Base-by-base conservation (phyloP, 768 basidiomycete genomes). In the Podaxis sp. region DNA sequence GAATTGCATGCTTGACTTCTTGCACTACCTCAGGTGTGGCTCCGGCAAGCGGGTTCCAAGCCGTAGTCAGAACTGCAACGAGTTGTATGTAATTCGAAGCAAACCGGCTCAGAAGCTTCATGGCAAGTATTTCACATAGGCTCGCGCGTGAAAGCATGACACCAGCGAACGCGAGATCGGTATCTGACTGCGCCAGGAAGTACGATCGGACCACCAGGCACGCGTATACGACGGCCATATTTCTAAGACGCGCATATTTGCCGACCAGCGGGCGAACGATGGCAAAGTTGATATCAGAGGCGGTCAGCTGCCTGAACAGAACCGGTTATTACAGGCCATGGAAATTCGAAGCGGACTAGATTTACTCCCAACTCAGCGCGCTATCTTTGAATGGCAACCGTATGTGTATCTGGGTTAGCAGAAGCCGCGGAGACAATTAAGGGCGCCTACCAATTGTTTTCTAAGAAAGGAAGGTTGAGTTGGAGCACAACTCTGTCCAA, bases 121-220 rank as follows among this genome's bases (percentile, higher is more conserved):
- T 86, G 7, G 95, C 93, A 18, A 97, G 73, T 14, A 97, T 83
- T 70, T 97, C 93, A 73, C 93, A 95, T 9, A 95, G 79, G 32
- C 80, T 86, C 3, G 93, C 95, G 44, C 79, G 74, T 32, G 79
- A 76, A 6, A 77, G 72, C 77, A 90, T 88, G 57, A 97, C 79
- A 14, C 82, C 84, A 7, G 91, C 82, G 73, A 88, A 88, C 13
- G 91, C 91, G 50, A 97, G 78, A 66, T 95, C 87, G 2, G 79
- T 77, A 25, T 84, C 84, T 2, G 86, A 82, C 51, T 86, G 81
- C 9, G 83, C 77, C 16, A 92, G 78, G 69, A 95, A 97, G 70
- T 92, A 89, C 4, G 86, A 87, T 44, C 88, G 81, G 35, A 87
- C 87, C 57, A 91, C 86, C 68, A 93, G 84, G 69, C 89, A 89